Conservation (phyloP, 2,329 filamentous ascomycete genomes). For the Pseudogymnoascus sp. region DNA sequence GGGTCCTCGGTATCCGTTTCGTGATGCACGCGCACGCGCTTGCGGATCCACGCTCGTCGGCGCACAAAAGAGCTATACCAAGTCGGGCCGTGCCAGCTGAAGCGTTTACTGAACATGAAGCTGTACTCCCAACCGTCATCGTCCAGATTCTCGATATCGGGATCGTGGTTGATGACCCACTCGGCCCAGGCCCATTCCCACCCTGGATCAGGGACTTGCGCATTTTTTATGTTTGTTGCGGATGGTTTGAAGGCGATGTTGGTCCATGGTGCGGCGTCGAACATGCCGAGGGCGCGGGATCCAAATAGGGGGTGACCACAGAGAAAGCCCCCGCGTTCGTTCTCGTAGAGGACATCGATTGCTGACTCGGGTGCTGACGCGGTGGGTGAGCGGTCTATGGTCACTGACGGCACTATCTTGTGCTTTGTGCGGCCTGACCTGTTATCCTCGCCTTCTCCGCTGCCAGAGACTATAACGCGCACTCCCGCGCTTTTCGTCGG, state of each 20-base stretch:
- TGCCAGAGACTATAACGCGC: background rate
- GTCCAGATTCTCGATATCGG: conserved; percentile 55
- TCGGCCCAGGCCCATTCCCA: conserved; percentile 82
- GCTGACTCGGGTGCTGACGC: conserved; percentile 38
- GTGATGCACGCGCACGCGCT: conserved; percentile 56
- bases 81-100: conserved; percentile 79
- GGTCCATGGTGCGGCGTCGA: conserved; percentile 84
- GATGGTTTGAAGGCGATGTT: conserved; percentile 56
- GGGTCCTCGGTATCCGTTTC: conserved; percentile 34
- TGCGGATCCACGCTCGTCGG: conserved; percentile 77
- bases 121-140: conserved; percentile 96
- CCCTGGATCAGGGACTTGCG: conserved; percentile 85
- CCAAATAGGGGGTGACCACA: conserved; percentile 91
- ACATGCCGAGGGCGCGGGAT: conserved; percentile 69
- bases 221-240: conserved; percentile 66
- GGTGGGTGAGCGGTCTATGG: conserved; percentile 11
- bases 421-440: background rate
- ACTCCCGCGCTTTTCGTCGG: background rate
- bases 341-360: conserved; percentile 90
- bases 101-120: conserved; percentile 68
- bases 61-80: conserved; percentile 98
- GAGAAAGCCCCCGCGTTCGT: conserved; percentile 82
- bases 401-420: background rate
- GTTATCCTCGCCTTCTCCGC: background rate
- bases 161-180: conserved; percentile 60